Evolutionary conservation across 768 basidiomycete genomes (phyloP).

Genomic region (Crucibulum laeve): DNA sequence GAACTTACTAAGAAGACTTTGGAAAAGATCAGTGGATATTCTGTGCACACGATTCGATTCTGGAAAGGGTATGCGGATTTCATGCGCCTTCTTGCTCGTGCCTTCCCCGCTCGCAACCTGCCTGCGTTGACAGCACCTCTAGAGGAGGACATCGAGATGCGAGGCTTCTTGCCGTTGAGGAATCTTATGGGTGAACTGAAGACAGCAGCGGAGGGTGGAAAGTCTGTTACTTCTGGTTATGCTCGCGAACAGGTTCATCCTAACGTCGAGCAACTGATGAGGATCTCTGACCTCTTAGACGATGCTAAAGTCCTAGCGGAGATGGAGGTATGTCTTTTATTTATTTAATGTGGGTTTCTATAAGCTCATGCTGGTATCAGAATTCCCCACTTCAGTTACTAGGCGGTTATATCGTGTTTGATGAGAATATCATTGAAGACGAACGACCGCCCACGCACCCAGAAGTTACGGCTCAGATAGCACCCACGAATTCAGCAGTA

Average conservation of each 20-base stretch:
- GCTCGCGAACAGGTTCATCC: conserved; percentile 58
- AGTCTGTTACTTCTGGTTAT: conserved; percentile 14
- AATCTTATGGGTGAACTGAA: conserved; percentile 43
- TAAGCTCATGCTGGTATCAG: conserved; percentile 17
- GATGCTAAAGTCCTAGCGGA: conserved; percentile 63
- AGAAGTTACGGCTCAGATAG: conserved; percentile 7
- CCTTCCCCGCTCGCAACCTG: conserved; percentile 67
- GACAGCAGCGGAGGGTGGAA: conserved; percentile 17
- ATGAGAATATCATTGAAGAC: conserved; percentile 24
- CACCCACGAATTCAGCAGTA: conserved; percentile 2
- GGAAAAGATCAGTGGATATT: conserved; percentile 28
- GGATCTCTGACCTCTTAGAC: conserved; percentile 78
- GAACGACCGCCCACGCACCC: conserved; percentile 7
- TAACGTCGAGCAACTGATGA: conserved; percentile 94
- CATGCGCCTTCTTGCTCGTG: conserved; percentile 47
- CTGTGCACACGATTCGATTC: conserved; percentile 45
- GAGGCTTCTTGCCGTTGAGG: conserved; percentile 82
- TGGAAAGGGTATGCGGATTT: conserved; percentile 75
- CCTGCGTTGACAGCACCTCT: conserved; percentile 57
- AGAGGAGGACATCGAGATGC: conserved; percentile 89
- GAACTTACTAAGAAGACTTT: conserved; percentile 23
- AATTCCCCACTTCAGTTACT: conserved; percentile 34
- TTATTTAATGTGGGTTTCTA: conserved; percentile 1
- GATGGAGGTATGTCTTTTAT: conserved; percentile 43
- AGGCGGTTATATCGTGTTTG: conserved; percentile 29